These are phyloP conservation scores for Sherardia arvensis DNA, from an alignment of 257 asterid species.

Conservation along the genomic window DNA sequence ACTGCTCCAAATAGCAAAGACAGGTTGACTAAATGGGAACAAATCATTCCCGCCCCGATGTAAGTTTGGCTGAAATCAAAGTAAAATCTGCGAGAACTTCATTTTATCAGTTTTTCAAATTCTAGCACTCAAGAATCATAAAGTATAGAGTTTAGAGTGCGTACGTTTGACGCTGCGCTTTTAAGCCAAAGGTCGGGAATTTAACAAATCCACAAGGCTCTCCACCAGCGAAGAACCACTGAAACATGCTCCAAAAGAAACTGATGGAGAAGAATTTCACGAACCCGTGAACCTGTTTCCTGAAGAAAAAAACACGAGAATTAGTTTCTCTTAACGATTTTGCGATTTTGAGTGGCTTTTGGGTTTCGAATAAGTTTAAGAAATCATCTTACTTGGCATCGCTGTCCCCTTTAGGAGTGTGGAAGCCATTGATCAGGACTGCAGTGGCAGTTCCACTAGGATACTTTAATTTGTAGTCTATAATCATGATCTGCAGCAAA, in stretches of 20 bases:
- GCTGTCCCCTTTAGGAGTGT: constrained; percentile 33
- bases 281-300: constrained; percentile 78
- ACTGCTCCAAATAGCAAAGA: constrained; percentile 48
- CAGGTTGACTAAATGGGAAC: constrained; percentile 45
- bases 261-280: constrained; percentile 62
- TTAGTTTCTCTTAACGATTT: not conserved
- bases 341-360: not conserved
- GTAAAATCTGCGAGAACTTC: constrained; percentile 33
- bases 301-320: constrained; percentile 22
- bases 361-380: not conserved
- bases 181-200: constrained; percentile 77
- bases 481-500: constrained; percentile 27
- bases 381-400: constrained; percentile 27
- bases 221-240: constrained; percentile 84
- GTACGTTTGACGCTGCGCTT: constrained; percentile 66
- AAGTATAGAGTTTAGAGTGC: constrained; percentile 1
- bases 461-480: constrained; percentile 32
- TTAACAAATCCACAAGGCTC: constrained; percentile 53
- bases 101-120: constrained; percentile 9
- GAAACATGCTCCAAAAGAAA: constrained; percentile 82
- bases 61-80: constrained; percentile 48
- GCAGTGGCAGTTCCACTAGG: constrained; percentile 58
- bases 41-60: constrained; percentile 50
- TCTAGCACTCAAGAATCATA: not conserved
- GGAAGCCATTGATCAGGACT: constrained; percentile 48